Conservation (phyloP, 345 rosid genomes). For the Cardamine occulta region DNA sequence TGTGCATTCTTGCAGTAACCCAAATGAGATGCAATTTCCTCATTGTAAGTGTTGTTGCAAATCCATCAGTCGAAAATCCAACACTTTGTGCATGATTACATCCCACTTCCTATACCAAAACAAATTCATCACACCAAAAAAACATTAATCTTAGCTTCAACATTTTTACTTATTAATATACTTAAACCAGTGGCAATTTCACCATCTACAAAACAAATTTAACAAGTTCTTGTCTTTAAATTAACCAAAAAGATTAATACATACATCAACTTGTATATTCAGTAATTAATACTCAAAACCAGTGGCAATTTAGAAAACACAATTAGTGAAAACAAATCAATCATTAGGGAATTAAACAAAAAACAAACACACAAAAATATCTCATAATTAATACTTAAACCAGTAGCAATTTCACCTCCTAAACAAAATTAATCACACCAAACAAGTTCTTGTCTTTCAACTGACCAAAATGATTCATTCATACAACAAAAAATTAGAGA, state of each 20-base stretch:
- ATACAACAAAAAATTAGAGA: neutral
- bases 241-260: neutral
- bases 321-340: slow-evolving; percentile 4
- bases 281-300: no score
- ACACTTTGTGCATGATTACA: slow-evolving; percentile 93
- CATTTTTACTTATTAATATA: no score
- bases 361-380: neutral
- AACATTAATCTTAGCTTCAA: neutral
- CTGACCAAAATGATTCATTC: no score
- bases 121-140: neutral
- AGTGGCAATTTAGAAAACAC: neutral
- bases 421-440: no score
- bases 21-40: slow-evolving; percentile 94
- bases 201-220: neutral
- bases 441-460: no score
- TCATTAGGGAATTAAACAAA: neutral
- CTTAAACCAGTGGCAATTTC: neutral
- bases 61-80: slow-evolving; percentile 96
- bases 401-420: no score
- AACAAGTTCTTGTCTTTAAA: slow-evolving; percentile 11
- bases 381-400: no score
- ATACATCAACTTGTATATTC: neutral
- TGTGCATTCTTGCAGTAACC: slow-evolving; percentile 98
- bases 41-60: slow-evolving; percentile 87
- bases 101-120: slow-evolving; percentile 71